Conservation (phyloP, 2,329 filamentous ascomycete species). For the Penicillium sp. region DNA sequence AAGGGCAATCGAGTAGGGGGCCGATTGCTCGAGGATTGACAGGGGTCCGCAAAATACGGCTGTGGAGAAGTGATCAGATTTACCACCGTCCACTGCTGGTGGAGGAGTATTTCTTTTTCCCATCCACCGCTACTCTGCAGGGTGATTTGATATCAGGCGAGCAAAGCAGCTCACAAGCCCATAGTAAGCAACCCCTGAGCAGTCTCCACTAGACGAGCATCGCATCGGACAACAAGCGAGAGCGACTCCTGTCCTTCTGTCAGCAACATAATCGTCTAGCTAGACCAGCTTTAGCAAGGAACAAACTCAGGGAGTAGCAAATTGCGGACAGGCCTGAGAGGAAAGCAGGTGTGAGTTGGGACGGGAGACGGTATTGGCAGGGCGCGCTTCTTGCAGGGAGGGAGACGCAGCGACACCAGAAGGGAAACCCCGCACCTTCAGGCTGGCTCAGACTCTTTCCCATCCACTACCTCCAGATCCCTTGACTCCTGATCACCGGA, state of each 20-base stretch:
- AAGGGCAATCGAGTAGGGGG: not conserved
- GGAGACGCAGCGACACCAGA: not conserved
- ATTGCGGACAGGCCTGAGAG: not conserved
- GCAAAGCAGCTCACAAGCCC: not conserved
- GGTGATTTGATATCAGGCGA: not conserved
- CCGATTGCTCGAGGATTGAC: conserved; percentile 1
- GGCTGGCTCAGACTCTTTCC: not conserved
- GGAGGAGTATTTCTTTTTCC: not conserved
- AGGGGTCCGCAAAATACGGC: conserved; percentile 5
- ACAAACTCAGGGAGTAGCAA: not conserved
- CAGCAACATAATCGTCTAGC: not conserved
- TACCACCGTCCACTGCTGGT: conserved; percentile 11
- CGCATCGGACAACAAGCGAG: not conserved
- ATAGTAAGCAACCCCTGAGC: not conserved
- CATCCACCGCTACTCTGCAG: conserved; percentile 4
- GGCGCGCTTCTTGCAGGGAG: not conserved
- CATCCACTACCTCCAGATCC: not conserved
- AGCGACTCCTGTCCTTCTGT: conserved; percentile 2
- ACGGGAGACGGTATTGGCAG: too few relatives aligned
- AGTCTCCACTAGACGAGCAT: conserved; percentile 1
- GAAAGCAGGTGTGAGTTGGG: not conserved
- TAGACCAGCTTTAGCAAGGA: not conserved
- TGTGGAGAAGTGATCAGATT: conserved; percentile 10
- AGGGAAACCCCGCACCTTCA: not conserved
- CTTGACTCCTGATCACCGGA: not conserved